Evolutionary conservation across 2,329 filamentous ascomycete genomes (phyloP), one percentile per base, ranked within the genome.

Genomic region (Coleophoma crateriformis): DNA sequence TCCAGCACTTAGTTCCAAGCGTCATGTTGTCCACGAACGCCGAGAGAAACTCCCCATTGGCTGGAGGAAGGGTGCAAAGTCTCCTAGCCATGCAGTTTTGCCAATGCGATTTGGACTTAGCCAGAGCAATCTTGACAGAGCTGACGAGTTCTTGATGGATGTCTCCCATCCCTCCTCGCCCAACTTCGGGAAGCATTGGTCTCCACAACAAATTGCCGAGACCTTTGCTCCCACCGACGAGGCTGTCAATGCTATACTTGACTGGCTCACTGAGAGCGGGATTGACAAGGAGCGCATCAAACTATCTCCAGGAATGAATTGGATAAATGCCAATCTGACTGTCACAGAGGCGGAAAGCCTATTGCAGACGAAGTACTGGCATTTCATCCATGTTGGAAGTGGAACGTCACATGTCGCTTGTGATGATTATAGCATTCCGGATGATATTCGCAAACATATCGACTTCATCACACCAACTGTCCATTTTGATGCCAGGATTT

Each of bases 211-310:
- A 17, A 48, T 76, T 4, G 61, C 66, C 15, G 64, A 70, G 15
- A 69, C 67, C 33, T 76, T 76, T 60, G 66, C 71, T 1, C 68
- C 68, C 2, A 59, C 58, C n/a, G 44, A 60, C 4, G 71, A 77
- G 34, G 66, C 76, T 4, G 70, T 81, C 3, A 65, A 72, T 7
- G 64, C 72, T 2, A 74, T 82, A 32, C 68, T 71, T 55, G 56
- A 67, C 3, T 83, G 79, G 79, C 71, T 83, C 13, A 61, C 69
- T 17, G 64, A 67, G 7, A 69, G 71, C 39, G 80, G 80, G 7
- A 76, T 84, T 38, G 54, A 66, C 13, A 61, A 63, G 2, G 66
- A 68, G 6, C 69, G 76, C 2, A 68, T 82, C 46, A 65, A 66
- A 38, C 70, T 78, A 42, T 77, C 78, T 1, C 50, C 54, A 32